Percentiles rank a stretch among this genome's conserved stretches.
Evolutionary conservation across 2,329 filamentous ascomycete species (phyloP).

Genomic region (Gliomastix tumulicola): DNA sequence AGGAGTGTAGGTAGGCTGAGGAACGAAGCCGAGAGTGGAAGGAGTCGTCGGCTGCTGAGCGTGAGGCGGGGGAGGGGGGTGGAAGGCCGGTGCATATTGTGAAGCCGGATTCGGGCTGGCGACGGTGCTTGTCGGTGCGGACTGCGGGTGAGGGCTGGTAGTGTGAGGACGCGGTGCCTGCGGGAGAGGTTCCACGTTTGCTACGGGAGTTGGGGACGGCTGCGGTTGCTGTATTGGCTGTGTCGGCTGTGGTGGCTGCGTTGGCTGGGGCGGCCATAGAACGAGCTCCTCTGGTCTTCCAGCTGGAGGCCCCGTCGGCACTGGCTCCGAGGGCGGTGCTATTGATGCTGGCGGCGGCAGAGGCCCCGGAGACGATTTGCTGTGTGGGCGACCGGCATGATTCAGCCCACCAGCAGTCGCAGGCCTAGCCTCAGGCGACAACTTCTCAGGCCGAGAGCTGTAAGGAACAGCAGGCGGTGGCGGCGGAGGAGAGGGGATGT

Average conservation of each 20-base stretch:
- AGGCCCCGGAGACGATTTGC: neutral
- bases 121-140: no score
- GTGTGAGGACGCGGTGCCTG: no score
- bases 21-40: no score
- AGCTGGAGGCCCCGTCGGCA: neutral
- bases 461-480: neutral
- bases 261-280: conserved; percentile 2
- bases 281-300: neutral
- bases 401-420: neutral
- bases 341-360: neutral
- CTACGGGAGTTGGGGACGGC: no score
- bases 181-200: no score
- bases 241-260: neutral
- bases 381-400: neutral
- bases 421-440: neutral
- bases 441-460: no score
- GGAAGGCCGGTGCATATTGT: neutral
- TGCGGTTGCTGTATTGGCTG: no score
- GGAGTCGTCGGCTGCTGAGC: neutral
- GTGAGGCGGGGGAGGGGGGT: neutral
- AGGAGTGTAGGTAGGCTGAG: neutral
- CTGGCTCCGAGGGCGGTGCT: neutral
- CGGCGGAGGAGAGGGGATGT: conserved; percentile 5
- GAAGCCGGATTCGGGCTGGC: no score
- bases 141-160: no score